Percentiles rank a stretch among this genome's conserved stretches.
Conservation (phyloP, 1,139 yeast species). For the Yamadazyma triangularis region DNA sequence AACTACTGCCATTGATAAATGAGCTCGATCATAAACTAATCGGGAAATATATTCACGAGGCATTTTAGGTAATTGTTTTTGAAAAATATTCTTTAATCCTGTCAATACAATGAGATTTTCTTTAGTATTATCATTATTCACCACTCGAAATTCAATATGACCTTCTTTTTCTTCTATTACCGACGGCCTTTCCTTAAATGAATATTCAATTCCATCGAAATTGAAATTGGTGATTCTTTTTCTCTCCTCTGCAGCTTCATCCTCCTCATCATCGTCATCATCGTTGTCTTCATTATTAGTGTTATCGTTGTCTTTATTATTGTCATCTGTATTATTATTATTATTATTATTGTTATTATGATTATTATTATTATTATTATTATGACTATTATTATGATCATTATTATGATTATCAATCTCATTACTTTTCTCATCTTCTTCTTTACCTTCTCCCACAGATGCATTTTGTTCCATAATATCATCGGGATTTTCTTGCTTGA, state of each 20-base stretch:
- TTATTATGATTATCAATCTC: slow-evolving; percentile 5
- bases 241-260: slow-evolving; percentile 49
- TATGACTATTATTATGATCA: slow-evolving; percentile 12
- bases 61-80: slow-evolving; percentile 97
- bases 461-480: slow-evolving; percentile 6
- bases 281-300: slow-evolving; percentile 24
- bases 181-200: slow-evolving; percentile 88
- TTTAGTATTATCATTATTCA: slow-evolving; percentile 83
- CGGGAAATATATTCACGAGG: slow-evolving; percentile 95
- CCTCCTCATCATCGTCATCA: slow-evolving; percentile 38
- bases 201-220: slow-evolving; percentile 74
- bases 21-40: slow-evolving; percentile 90
- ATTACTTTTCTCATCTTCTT: slow-evolving; percentile 8
- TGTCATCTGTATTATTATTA: slow-evolving; percentile 15
- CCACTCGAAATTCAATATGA: slow-evolving; percentile 90
- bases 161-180: slow-evolving; percentile 91
- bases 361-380: slow-evolving; percentile 17
- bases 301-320: slow-evolving; percentile 14
- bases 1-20: slow-evolving; percentile 92
- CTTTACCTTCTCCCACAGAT: slow-evolving; percentile 10
- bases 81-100: slow-evolving; percentile 92
- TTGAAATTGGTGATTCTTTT: slow-evolving; percentile 46
- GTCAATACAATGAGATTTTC: slow-evolving; percentile 90
- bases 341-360: slow-evolving; percentile 33
- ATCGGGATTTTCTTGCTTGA: slow-evolving; percentile 6